Evolutionary conservation across 768 basidiomycete genomes (phyloP), one percentile per base, ranked within the genome.

Genomic region (Termitomyces sp.): DNA sequence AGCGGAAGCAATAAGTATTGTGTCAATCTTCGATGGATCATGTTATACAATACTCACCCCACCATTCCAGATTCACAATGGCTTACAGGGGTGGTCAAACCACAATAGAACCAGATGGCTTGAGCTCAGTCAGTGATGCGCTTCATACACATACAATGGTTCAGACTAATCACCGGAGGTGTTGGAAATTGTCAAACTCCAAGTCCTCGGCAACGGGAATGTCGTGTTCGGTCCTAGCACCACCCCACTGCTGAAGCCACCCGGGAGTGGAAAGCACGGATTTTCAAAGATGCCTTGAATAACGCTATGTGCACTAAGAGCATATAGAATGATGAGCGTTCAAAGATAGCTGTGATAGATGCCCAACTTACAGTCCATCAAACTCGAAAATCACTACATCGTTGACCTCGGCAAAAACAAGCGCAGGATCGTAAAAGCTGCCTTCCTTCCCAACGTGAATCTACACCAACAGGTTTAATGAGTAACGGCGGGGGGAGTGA

Each of bases 31-130:
- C 29, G 8, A 35, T 12, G 17, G 21, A 7, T 9, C 9, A 44
- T 17, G 4, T 31, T 12, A 12, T 42, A 40, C 23, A 35, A 11
- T 8, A 66, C 72, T 59, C 57, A 75, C 75, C 74, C 75, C 35
- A 76, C 76, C 73, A 74, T 77, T 25, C 73, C 73, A 5, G 71
- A 60, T 19, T 62, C 60, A 63, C 76, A 78, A 52, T 76, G 77
- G 17, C 69, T 68, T 11, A 62, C 45, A 4, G 74, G 76, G n/a
- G 62, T 53, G n/a, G 61, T 70, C 23, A 67, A 68, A 48, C 68
- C 62, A 52, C 75, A 77, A 62, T 73, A 75, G 45, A 71, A 73
- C 74, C 73, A 75, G 59, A 76, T 71, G 9, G 65, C 68, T 73
- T 45, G 1, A 9, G 40, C 12, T 38, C 29, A 21, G 17, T 19